phyloP scores from a whole-genome alignment of 441 rosid genomes.

The Gossypium aridum region DNA sequence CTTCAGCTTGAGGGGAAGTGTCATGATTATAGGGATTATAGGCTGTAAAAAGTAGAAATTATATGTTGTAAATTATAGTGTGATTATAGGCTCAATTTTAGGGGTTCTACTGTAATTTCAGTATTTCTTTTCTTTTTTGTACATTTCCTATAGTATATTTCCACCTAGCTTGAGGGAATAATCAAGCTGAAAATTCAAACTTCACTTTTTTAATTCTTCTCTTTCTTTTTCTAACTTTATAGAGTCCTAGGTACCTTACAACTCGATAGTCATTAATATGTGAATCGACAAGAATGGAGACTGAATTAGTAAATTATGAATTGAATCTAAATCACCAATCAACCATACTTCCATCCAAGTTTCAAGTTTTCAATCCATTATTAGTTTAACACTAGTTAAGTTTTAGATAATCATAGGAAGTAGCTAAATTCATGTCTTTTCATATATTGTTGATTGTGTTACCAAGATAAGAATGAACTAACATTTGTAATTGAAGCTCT shows the following conservation, averaged over 20 bases:
- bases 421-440: neutral
- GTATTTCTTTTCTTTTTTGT: neutral
- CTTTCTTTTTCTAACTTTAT: neutral
- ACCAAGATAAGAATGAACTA: neutral
- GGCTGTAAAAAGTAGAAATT: neutral
- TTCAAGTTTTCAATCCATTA: neutral
- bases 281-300: neutral
- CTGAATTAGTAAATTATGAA: neutral
- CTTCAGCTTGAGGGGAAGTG: neutral
- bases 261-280: neutral
- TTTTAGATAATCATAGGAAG: neutral
- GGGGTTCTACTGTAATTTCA: neutral
- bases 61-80: neutral
- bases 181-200: neutral
- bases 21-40: neutral
- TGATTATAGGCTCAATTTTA: neutral
- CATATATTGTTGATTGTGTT: neutral
- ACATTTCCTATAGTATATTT: neutral
- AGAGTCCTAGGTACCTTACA: neutral
- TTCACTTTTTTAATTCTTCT: neutral
- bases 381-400: neutral
- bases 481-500: neutral
- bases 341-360: neutral
- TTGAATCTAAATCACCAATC: neutral
- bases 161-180: neutral